Evolutionary conservation across 345 rosid genomes (phyloP), one percentile per base, ranked within the genome.

Genomic region (Brassica incana): DNA sequence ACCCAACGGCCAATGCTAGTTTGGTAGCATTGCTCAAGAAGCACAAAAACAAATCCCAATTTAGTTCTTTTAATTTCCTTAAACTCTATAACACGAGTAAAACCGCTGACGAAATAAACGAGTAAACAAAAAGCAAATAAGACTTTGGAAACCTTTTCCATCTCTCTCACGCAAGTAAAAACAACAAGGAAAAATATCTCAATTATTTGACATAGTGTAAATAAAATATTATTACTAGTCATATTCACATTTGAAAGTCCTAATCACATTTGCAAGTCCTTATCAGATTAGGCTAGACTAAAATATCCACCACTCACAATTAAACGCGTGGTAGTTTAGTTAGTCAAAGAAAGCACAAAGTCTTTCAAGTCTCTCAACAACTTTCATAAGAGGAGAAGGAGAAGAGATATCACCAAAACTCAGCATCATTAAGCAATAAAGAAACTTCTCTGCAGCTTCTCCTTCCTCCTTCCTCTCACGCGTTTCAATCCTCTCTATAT

Each of bases 401-500:
- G 70, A 78, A 36, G 73, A 38, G 1, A 60, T 45, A 50, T 50
- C 38, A 52, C 5, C 43, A 36, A 36, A 6, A 27, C 30, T 0
- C 30, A 27, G 1, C 43, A 36, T 36, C 9, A 29, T 43, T 77
- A 60, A 56, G 36, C 77, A 65, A 63, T 23, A 43, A 16, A 10
- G 64, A 78, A 78, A 59, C 56, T 79, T 79, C 78, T 79, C 38
- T 73, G 81, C 52, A 58, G 20, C 20, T 43, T 67, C 80, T 12
- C 75, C 20, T 48, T 64, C 35, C 80, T 12, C 75, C 20, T 48
- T 64, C 35, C 54, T 66, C 32, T 10, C 20, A 79, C 83, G 75
- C 83, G 83, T 63, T 74, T 74, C 67, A 69, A 7, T 69, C 71
- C 0, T 68, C 65, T 43, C 74, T 74, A 74, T 79, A 67, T 78